These are phyloP conservation scores for Tulasnella sp. DNA, from an alignment of 768 basidiomycete genomes.

Conservation along the genomic window DNA sequence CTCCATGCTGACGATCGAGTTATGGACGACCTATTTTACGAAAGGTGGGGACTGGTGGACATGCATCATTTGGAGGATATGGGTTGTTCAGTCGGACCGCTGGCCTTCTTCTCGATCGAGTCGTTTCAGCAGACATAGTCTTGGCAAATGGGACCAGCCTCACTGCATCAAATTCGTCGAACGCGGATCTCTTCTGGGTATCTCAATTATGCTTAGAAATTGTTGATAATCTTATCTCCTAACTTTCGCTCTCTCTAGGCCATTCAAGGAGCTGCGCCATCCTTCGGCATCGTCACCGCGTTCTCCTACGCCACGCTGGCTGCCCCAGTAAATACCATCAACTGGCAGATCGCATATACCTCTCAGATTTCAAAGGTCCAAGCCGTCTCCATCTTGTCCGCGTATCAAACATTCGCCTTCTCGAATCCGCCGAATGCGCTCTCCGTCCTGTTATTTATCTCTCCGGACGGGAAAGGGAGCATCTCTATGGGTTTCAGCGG, in stretches of 20 bases:
- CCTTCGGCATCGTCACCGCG: conserved; percentile 22
- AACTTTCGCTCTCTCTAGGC: not conserved
- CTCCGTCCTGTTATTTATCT: not conserved
- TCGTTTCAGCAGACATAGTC: too few relatives aligned
- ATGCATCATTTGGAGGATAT: conserved; percentile 19
- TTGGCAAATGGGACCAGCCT: too few relatives aligned
- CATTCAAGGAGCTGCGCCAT: conserved; percentile 10
- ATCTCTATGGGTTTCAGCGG: conserved; percentile 14
- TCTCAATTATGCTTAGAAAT: too few relatives aligned
- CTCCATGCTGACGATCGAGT: conserved; percentile 8
- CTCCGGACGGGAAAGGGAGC: not conserved
- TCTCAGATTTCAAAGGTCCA: conserved; percentile 18
- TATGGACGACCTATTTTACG: not conserved
- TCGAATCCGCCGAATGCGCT: conserved; percentile 18
- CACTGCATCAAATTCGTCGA: too few relatives aligned
- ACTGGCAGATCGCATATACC: conserved; percentile 11
- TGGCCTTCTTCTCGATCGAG: too few relatives aligned
- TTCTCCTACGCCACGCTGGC: conserved; percentile 23
- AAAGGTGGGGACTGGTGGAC: conserved; percentile 22
- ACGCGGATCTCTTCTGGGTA: too few relatives aligned
- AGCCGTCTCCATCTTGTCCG: conserved; percentile 25
- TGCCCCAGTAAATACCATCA: conserved; percentile 21
- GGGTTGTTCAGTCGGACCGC: not conserved
- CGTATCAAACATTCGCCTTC: conserved; percentile 18
- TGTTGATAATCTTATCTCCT: too few relatives aligned